Evolutionary conservation across 371 early-diverging fungal genomes (phyloP).

Genomic region (Lichtheimia hyalospora): DNA sequence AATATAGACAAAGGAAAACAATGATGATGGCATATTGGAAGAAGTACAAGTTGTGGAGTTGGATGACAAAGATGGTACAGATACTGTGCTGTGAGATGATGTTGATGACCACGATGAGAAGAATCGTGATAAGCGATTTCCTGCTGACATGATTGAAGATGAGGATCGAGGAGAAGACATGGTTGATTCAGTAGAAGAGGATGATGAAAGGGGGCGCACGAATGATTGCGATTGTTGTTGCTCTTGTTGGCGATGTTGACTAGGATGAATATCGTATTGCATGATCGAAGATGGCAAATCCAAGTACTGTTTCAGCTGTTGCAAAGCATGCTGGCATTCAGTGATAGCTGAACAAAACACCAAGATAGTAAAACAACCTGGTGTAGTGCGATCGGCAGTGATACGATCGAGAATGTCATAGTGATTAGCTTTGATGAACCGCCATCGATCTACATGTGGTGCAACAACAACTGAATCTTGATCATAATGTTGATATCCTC

Average conservation of each 20-base stretch:
- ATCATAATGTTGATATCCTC: conserved; percentile 20
- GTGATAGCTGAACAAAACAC: conserved; percentile 30
- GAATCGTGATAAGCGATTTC: conserved; percentile 5
- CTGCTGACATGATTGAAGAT: neutral
- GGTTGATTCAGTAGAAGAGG: neutral
- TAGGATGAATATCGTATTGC: conserved; percentile 13
- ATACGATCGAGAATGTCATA: conserved; percentile 26
- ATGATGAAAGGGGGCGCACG: neutral
- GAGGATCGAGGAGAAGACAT: conserved; percentile 1
- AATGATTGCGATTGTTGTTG: neutral
- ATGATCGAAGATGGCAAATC: conserved; percentile 28
- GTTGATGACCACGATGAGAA: conserved; percentile 7
- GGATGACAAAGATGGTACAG: conserved; percentile 4
- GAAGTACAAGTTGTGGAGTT: conserved; percentile 1
- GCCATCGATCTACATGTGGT: conserved; percentile 28
- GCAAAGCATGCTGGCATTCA: conserved; percentile 16
- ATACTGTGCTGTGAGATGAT: neutral
- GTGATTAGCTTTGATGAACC: conserved; percentile 29
- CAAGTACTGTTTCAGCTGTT: conserved; percentile 14
- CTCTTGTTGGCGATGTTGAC: neutral
- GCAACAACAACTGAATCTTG: conserved; percentile 10
- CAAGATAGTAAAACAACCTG: conserved; percentile 27
- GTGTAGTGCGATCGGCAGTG: conserved; percentile 6
- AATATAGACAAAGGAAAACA: conserved; percentile 9
- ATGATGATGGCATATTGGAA: neutral